Conservation (phyloP, 2,329 filamentous ascomycete species). For the Ophiostoma piceae region DNA sequence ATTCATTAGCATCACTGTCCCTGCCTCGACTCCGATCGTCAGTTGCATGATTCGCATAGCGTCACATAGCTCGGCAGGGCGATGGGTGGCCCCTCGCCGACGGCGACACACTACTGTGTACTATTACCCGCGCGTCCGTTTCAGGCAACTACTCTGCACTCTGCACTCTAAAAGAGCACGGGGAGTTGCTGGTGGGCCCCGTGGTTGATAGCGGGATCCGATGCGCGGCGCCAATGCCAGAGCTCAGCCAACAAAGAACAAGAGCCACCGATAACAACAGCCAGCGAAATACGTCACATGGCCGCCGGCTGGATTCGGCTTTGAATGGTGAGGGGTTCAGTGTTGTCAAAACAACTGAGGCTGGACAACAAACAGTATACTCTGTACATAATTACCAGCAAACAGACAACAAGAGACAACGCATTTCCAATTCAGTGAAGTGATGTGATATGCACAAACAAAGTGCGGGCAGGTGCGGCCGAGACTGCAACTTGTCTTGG, state of each 20-base stretch:
- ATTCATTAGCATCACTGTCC: neutral
- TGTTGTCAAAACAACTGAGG: slow-evolving; percentile 15
- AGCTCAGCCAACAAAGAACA: slow-evolving; percentile 8
- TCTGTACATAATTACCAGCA: neutral
- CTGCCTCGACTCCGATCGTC: neutral
- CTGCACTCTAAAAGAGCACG: neutral
- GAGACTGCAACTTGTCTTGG: neutral
- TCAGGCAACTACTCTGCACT: slow-evolving; percentile 7
- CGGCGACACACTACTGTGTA: slow-evolving; percentile 11
- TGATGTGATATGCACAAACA: neutral
- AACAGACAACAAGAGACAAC: slow-evolving; percentile 9
- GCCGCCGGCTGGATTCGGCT: slow-evolving; percentile 20
- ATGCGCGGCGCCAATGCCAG: slow-evolving; percentile 14
- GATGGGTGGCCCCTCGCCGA: slow-evolving; percentile 4
- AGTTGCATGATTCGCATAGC: slow-evolving; percentile 12
- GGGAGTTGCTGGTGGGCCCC: slow-evolving; percentile 14
- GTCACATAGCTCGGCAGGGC: neutral
- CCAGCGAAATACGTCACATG: slow-evolving; percentile 23
- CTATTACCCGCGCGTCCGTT: too few relatives aligned
- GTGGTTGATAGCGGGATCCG: slow-evolving; percentile 23
- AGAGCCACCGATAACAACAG: slow-evolving; percentile 18
- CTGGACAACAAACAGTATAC: neutral
- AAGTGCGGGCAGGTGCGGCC: slow-evolving; percentile 20
- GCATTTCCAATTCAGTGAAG: neutral
- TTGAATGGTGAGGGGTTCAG: neutral